Evolutionary conservation across 768 basidiomycete genomes (phyloP).

Genomic region (Tylopilus felleus): DNA sequence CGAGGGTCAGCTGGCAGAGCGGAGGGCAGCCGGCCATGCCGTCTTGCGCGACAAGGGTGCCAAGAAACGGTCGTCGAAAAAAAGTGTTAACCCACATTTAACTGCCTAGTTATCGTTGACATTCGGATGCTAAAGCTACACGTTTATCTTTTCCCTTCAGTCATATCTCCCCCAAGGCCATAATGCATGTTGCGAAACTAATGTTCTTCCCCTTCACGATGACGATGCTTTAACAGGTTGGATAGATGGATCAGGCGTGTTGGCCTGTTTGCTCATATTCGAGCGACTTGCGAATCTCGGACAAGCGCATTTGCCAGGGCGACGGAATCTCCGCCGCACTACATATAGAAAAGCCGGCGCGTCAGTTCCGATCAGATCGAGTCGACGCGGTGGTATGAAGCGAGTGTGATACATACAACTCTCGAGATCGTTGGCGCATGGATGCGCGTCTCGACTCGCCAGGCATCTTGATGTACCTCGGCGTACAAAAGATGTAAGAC

Average conservation of each 20-base stretch:
- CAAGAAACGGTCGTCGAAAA: constrained; percentile 10
- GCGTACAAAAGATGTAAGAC: constrained; percentile 53
- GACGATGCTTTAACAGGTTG: not conserved
- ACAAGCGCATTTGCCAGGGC: constrained; percentile 28
- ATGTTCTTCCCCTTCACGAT: not conserved
- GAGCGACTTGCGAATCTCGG: constrained; percentile 33
- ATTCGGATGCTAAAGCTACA: constrained; percentile 23
- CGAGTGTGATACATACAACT: constrained; percentile 19
- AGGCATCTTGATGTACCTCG: constrained; percentile 50
- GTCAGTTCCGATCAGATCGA: constrained; percentile 9
- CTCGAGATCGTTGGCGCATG: constrained; percentile 24
- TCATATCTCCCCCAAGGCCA: not conserved
- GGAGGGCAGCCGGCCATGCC: constrained; percentile 22
- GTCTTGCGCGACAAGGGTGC: constrained; percentile 21
- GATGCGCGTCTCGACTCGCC: constrained; percentile 31
- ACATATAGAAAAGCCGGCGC: not conserved
- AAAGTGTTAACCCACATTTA: not conserved
- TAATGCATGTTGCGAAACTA: not conserved
- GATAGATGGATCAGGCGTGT: constrained; percentile 7
- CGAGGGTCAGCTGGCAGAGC: constrained; percentile 30
- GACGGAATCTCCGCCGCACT: constrained; percentile 29
- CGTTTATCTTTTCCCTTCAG: not conserved
- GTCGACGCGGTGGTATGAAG: not conserved
- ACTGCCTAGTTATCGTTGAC: not conserved
- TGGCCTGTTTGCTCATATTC: constrained; percentile 21